Conservation (phyloP, 2,329 filamentous ascomycete species). For the Venturia effusa region DNA sequence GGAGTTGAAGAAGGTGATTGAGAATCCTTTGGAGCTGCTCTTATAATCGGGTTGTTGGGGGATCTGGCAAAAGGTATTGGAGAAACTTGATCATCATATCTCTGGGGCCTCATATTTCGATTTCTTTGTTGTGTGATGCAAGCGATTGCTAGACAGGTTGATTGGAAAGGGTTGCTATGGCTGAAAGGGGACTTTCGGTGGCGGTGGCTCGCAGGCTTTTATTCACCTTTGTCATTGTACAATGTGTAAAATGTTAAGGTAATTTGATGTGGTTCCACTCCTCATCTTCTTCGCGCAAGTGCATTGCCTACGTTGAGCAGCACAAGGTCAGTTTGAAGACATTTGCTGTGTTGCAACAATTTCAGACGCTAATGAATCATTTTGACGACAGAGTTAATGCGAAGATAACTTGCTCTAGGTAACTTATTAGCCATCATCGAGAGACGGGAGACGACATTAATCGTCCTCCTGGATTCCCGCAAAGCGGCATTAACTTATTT, state of each 20-base stretch:
- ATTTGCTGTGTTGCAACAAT: too few relatives aligned
- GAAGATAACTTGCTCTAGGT: too few relatives aligned
- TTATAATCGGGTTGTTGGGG: conserved; percentile 43
- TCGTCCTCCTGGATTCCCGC: too few relatives aligned
- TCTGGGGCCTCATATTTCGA: not conserved
- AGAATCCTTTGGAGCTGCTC: conserved; percentile 93
- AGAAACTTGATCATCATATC: not conserved
- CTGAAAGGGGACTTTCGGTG: not conserved
- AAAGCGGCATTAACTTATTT: too few relatives aligned
- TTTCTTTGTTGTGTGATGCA: not conserved
- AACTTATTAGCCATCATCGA: too few relatives aligned
- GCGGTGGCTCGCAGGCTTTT: not conserved
- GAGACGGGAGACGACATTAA: too few relatives aligned
- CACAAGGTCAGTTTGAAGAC: not conserved
- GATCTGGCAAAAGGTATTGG: not conserved
- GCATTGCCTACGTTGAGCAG: not conserved
- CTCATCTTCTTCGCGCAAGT: too few relatives aligned
- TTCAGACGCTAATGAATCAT: not conserved
- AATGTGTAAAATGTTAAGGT: conserved; percentile 1
- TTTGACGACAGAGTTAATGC: not conserved
- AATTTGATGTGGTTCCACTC: not conserved
- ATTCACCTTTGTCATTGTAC: not conserved
- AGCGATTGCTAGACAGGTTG: not conserved
- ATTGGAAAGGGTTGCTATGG: not conserved
- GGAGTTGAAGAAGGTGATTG: conserved; percentile 93